These are phyloP conservation scores for Limtongia smithiae DNA, from an alignment of 805 yeast genomes.

Conservation along the genomic window DNA sequence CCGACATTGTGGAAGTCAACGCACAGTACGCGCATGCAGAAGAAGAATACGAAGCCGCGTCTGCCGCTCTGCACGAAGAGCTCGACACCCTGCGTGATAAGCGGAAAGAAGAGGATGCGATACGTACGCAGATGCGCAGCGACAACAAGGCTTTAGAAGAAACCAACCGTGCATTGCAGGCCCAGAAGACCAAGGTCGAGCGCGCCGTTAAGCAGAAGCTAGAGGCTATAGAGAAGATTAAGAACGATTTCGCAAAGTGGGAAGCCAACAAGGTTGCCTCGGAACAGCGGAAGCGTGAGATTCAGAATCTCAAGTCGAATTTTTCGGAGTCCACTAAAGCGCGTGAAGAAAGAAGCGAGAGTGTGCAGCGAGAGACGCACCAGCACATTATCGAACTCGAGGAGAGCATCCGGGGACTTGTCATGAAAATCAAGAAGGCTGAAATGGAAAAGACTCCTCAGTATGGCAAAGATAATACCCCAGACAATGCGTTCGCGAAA, in stretches of 20 bases:
- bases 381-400: conserved; percentile 18
- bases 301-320: conserved; percentile 1
- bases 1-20: conserved; percentile 35
- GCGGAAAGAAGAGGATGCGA: conserved; percentile 35
- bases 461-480: conserved; percentile 17
- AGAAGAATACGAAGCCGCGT: conserved; percentile 33
- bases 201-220: conserved; percentile 16
- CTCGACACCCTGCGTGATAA: conserved; percentile 34
- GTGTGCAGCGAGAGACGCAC: conserved; percentile 16
- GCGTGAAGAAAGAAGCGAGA: conserved; percentile 8
- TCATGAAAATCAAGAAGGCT: conserved; percentile 20
- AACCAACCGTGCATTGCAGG: conserved; percentile 38
- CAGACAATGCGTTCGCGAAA: conserved; percentile 28
- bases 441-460: conserved; percentile 18
- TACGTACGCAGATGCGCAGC: conserved; percentile 36
- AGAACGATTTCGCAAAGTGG: conserved; percentile 31
- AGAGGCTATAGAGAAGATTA: conserved; percentile 26
- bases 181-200: conserved; percentile 37
- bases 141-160: conserved; percentile 41
- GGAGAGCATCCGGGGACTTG: conserved; percentile 16
- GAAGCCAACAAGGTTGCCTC: conserved; percentile 26
- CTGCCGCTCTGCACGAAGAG: conserved; percentile 32
- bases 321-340: conserved; percentile 1
- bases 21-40: conserved; percentile 32
- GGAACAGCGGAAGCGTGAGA: conserved; percentile 2